Evolutionary conservation across 805 yeast genomes (phyloP), one percentile per base, ranked within the genome.

Genomic region (Blastobotrys mokoenaii): DNA sequence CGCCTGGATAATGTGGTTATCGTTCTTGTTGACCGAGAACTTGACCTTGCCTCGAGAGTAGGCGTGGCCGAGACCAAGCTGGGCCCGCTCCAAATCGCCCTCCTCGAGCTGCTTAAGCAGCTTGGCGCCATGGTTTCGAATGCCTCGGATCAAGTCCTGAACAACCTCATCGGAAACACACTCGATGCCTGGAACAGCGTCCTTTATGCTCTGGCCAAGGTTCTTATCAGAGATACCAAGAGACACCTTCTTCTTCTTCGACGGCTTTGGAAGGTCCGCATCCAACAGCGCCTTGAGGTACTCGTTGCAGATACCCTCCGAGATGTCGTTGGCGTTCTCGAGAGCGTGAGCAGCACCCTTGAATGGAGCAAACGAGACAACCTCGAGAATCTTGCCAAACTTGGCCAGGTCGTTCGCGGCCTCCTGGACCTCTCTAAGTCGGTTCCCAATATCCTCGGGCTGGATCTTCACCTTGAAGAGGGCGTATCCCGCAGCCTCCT

Each of bases 321-420:
- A 85, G 58, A 93, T 84, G 64, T 93, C 97, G 64, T 93, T 93
- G 57, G 97, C 97, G 64, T 93, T 93, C 69, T 90, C 97, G 61
- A 93, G 78, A 50, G 98, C 98, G 69, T 93, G 97, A 44, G 98
- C 97, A 50, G 98, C 98, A 61, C 97, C 97, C 70, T 93, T 89
- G 77, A 93, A 93, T 42, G 98, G 98, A 49, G 96, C 95, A 70
- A 93, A 93, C 12, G 96, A 84, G 22, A 86, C 94, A 46, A 93
- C 77, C 68, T 89, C 95, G 57, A 93, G 81, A 73, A 90, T 73
- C 71, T 93, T 93, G 59, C 96, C 84, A 65, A 93, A 89, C 63
- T 80, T 76, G 51, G 81, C 82, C 54, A 93, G 77, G 61, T 93
- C 97, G 56, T 75, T 80, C 50, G 87, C 76, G 49, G 95, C 89